phyloP scores from a whole-genome alignment of 208 protist genomes.

The Leishmania amazonensis region DNA sequence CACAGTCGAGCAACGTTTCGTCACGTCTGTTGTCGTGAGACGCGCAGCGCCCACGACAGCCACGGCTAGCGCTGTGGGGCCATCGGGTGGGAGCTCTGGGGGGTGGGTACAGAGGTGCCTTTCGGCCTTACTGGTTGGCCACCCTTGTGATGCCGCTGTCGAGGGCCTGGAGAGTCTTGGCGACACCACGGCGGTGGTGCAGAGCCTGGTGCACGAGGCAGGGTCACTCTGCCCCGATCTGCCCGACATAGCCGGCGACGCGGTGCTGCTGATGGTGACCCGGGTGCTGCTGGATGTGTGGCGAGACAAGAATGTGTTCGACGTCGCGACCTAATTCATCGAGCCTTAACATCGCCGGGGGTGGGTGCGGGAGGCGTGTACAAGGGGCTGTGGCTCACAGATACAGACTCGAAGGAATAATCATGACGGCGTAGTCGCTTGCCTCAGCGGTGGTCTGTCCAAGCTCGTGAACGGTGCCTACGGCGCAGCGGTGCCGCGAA shows the following conservation, averaged over 20 bases:
- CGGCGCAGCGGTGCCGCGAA: not conserved
- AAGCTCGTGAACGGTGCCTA: not conserved
- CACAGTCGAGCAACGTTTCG: constrained; percentile 27
- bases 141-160: constrained; percentile 26
- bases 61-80: not conserved
- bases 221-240: constrained; percentile 12
- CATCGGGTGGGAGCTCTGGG: not conserved
- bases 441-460: not conserved
- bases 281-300: constrained; percentile 35
- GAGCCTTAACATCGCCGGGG: too few species aligned
- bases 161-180: constrained; percentile 2
- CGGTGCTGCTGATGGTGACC: constrained; percentile 17
- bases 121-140: constrained; percentile 28
- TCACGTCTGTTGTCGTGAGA: constrained; percentile 25
- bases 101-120: constrained; percentile 45
- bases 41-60: not conserved
- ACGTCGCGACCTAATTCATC: constrained; percentile 6
- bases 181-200: constrained; percentile 18
- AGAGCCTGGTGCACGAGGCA: constrained; percentile 28
- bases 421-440: not conserved
- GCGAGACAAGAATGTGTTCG: constrained; percentile 69
- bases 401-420: not conserved
- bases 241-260: constrained; percentile 16
- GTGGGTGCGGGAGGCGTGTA: not conserved
- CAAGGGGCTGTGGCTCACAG: not conserved